Base-by-base conservation (phyloP, 148 eudicot genomes). In the Amaranthus cruentus region DNA sequence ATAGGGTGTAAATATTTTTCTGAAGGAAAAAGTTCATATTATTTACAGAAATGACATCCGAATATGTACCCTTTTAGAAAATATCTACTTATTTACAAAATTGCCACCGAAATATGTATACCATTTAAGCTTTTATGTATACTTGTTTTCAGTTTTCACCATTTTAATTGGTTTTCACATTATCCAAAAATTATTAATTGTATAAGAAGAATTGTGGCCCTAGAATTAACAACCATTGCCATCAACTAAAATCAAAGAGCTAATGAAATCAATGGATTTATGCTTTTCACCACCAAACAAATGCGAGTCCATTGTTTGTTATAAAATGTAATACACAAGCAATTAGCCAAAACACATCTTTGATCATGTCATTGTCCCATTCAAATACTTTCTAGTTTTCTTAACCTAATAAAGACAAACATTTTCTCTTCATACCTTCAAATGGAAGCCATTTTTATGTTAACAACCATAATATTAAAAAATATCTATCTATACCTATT, bases 221-320 rank as follows among this genome's bases (percentile, higher is more conserved):
- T 49, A 48, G 9, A 55, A 77, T 77, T 77, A 77, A 77, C 80
- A 77, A 77, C 80, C 75, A 65, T 77, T 71, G 71, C 55, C 75
- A 71, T 77, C 49, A 77, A 48, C 56, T 56, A 71, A 62, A 64
- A 65, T 63, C 46, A 65, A 62, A 70, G 55, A 59, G 3, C 15
- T 55, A 50, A 46, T 38, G 48, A 12, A 47, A 48, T 64, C 50
- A 64, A 55, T 15, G 43, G 66, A 43, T 10, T 28, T 28, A 28
- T 28, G 38, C 66, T 38, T 64, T 55, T 62, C 49, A 57, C 56
- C 73, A 77, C 73, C 78, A 68, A 77, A 77, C 76, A 77, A 42
- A 70, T 11, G 72, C 76, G 71, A 42, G 70, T 11, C 9, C 49
- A 70, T 9, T 70, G 75, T 77, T 77, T 56, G 80, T 77, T 77